Conservation (phyloP, 2,329 filamentous ascomycete genomes). For the Ceratocystis cacaofunesta region DNA sequence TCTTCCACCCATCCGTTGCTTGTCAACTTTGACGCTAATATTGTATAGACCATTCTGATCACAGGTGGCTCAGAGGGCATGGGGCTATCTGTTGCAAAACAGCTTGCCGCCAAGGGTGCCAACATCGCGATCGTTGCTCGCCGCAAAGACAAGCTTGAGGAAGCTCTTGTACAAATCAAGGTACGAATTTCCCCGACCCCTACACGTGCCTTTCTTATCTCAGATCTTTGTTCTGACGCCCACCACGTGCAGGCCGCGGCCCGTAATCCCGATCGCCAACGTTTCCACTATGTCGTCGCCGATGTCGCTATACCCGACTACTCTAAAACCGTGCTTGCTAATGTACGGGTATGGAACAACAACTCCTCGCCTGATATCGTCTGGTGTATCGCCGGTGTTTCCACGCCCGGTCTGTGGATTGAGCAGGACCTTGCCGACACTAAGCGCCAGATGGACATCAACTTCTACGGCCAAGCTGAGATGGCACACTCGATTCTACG, state of each 20-base stretch:
- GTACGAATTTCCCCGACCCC: conserved; percentile 27
- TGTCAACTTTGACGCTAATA: neutral
- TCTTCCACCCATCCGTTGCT: neutral
- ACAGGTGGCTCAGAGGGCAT: conserved; percentile 90
- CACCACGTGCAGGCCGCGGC: conserved; percentile 38
- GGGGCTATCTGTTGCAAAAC: conserved; percentile 59
- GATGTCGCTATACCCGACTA: conserved; percentile 62
- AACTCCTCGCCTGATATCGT: conserved; percentile 63
- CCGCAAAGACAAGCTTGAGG: conserved; percentile 56
- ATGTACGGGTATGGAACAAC: conserved; percentile 67
- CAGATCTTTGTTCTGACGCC: conserved; percentile 6
- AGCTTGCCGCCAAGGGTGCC: conserved; percentile 70
- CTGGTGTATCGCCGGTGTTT: conserved; percentile 74
- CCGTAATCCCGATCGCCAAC: conserved; percentile 49
- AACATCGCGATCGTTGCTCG: conserved; percentile 77
- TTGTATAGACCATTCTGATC: conserved; percentile 60
- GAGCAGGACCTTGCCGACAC: conserved; percentile 54
- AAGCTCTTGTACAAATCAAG: conserved; percentile 49
- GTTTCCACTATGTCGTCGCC: conserved; percentile 69
- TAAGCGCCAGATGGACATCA: conserved; percentile 74
- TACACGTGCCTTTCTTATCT: neutral
- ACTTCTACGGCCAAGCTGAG: conserved; percentile 78
- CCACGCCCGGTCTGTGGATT: conserved; percentile 60
- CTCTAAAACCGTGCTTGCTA: conserved; percentile 51
- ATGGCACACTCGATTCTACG: conserved; percentile 67